Base-by-base conservation (phyloP, 1,284 basidiomycete species). In the Ganoderma meredithae region DNA sequence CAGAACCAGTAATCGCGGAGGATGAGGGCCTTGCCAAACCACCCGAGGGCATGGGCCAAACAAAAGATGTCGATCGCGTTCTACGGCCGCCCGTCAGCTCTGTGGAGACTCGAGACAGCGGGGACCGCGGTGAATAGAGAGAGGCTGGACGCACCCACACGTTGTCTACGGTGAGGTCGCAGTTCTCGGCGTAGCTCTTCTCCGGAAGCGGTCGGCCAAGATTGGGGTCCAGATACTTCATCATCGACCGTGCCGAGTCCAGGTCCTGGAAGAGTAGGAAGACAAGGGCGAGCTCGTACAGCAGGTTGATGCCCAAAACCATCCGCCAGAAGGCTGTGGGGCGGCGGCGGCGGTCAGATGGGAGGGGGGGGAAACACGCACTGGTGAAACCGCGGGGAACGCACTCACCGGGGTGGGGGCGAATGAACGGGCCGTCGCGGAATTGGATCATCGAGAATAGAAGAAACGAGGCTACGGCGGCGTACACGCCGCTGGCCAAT, bases 1-100 rank as follows among this genome's bases (percentile, higher is more conserved):
- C 94, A 95, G 75, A 95, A 95, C 93, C 93, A 95, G 76, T 95
- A 95, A 76, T 95, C 93, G 39, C 94, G 87, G 73, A 95, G 79
- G 72, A 95, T 90, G 83, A 95, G 85, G 2, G 93, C 94, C 78
- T 95, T 95, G 55, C 93, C 93, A 77, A 94, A 95, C 93, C 94
- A 95, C 3, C 93, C 93, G 43, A 95, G 77, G 27, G 92, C 82
- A 78, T 95, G 93, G 36, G 93, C 93, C 25, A 95, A 72, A 75
- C 93, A 95, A 78, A 95, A 95, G 63, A 95, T 90, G 76, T 95
- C 93, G 47, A 95, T 79, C 3, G 93, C 91, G 74, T 90, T 85
- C 92, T 94, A 60, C 41, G 63, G 67, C 63, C 53, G 66, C 61
- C 60, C 25, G 72, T 68, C 60, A 62, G 58, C 49, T 36, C 6